Evolutionary conservation across 306 rosid genomes (phyloP).

Genomic region (Vigna trinervia): DNA sequence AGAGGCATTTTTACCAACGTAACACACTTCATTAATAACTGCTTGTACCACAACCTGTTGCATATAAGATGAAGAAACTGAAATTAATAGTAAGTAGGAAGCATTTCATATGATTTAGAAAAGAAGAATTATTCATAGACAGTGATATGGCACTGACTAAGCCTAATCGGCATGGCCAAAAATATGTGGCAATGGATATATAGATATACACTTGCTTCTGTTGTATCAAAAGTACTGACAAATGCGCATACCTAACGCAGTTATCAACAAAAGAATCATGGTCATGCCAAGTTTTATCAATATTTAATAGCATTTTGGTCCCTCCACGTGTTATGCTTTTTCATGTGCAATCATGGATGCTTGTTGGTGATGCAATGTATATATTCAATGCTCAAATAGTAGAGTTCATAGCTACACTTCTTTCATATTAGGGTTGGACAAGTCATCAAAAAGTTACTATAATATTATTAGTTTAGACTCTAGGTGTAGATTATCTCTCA

Average conservation of each 20-base stretch:
- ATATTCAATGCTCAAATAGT: background rate
- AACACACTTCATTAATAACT: background rate
- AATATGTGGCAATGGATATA: conserved; percentile 16
- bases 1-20: background rate
- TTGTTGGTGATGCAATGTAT: conserved; percentile 23
- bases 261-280: conserved; percentile 20
- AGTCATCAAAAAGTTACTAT: background rate
- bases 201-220: background rate
- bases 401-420: background rate
- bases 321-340: conserved; percentile 27
- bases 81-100: background rate
- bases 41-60: background rate
- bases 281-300: conserved; percentile 18
- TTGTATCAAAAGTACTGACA: conserved; percentile 25
- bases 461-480: too few species aligned
- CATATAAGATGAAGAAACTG: background rate
- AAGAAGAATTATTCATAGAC: conserved; percentile 3
- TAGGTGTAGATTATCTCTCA: too few species aligned
- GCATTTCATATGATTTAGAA: background rate
- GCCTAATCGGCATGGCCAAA: conserved; percentile 34
- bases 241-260: conserved; percentile 37
- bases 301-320: conserved; percentile 15
- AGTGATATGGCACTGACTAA: conserved; percentile 39
- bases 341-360: conserved; percentile 28
- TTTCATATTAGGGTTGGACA: background rate